phyloP scores from a whole-genome alignment of 352 stramenopile species.

The Phytophthora tubulina region DNA sequence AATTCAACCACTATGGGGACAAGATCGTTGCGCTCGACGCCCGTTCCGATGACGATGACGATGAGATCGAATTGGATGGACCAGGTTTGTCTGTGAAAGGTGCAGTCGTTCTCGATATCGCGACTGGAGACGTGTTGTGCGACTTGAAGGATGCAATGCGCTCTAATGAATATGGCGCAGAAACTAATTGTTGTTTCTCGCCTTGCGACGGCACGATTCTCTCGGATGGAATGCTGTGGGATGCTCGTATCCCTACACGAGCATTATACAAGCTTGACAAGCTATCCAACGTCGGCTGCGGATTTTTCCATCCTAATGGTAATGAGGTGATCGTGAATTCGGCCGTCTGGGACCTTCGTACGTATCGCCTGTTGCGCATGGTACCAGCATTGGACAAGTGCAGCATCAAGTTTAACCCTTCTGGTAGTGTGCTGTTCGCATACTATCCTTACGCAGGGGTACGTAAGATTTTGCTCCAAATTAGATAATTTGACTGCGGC shows the following conservation, averaged over 20 bases:
- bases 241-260: slow-evolving; percentile 71
- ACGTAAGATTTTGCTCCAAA: slow-evolving; percentile 28
- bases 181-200: slow-evolving; percentile 87
- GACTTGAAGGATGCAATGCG: slow-evolving; percentile 71
- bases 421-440: slow-evolving; percentile 80
- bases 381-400: slow-evolving; percentile 90
- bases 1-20: slow-evolving; percentile 87
- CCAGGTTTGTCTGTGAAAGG: slow-evolving; percentile 47
- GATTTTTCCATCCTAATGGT: slow-evolving; percentile 87
- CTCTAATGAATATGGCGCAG: slow-evolving; percentile 77
- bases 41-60: slow-evolving; percentile 42
- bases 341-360: slow-evolving; percentile 91
- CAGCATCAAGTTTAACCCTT: slow-evolving; percentile 77
- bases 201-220: slow-evolving; percentile 78
- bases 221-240: slow-evolving; percentile 86
- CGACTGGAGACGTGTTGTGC: slow-evolving; percentile 67
- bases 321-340: slow-evolving; percentile 93
- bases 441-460: slow-evolving; percentile 82
- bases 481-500: background rate
- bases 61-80: slow-evolving; percentile 45
- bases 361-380: slow-evolving; percentile 84
- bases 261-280: slow-evolving; percentile 92
- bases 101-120: slow-evolving; percentile 75
- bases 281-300: slow-evolving; percentile 83
- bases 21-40: slow-evolving; percentile 75